A percentile compares a stretch with the other conserved stretches of the same genome.
phyloP scores from a whole-genome alignment of 1,139 yeast species.

The Taphrina deformans region DNA sequence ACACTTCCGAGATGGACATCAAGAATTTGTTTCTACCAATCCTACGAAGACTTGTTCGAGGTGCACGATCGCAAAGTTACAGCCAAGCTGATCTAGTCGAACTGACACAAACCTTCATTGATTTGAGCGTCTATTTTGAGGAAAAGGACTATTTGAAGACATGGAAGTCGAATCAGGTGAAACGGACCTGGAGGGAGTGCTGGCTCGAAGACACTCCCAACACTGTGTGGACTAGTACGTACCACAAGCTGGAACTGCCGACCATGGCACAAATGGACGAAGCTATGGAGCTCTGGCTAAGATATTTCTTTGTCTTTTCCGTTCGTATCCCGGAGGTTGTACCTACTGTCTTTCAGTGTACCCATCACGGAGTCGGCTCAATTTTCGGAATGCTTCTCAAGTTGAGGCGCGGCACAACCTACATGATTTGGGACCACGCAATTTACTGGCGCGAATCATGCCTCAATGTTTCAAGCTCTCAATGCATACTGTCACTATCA shows the following conservation, averaged over 20 bases:
- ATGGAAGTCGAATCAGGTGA: constrained; percentile 18
- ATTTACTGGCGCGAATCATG: constrained; percentile 25
- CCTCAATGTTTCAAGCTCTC: constrained; percentile 16
- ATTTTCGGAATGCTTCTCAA: constrained; percentile 19
- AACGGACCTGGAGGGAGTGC: constrained; percentile 10
- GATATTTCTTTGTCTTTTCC: constrained; percentile 16
- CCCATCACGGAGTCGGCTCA: constrained; percentile 21
- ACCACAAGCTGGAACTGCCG: constrained; percentile 13
- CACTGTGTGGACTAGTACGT: constrained; percentile 11
- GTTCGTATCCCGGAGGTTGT: constrained; percentile 17
- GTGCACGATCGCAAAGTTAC: constrained; percentile 14
- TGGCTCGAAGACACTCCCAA: constrained; percentile 20
- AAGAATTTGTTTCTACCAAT: constrained; percentile 1
- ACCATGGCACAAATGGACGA: constrained; percentile 23
- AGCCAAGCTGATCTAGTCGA: not conserved
- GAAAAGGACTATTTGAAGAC: constrained; percentile 21
- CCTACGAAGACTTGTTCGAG: constrained; percentile 1
- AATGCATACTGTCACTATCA: constrained; percentile 4
- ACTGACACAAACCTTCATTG: constrained; percentile 9
- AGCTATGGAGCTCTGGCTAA: constrained; percentile 15
- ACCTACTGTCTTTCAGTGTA: constrained; percentile 17
- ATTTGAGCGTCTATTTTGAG: constrained; percentile 16
- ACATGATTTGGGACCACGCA: constrained; percentile 25
- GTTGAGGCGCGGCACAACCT: constrained; percentile 16
- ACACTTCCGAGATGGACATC: constrained; percentile 10